phyloP scores from a whole-genome alignment of 1,139 yeast genomes.

The Casaregolazyma suthepensis region DNA sequence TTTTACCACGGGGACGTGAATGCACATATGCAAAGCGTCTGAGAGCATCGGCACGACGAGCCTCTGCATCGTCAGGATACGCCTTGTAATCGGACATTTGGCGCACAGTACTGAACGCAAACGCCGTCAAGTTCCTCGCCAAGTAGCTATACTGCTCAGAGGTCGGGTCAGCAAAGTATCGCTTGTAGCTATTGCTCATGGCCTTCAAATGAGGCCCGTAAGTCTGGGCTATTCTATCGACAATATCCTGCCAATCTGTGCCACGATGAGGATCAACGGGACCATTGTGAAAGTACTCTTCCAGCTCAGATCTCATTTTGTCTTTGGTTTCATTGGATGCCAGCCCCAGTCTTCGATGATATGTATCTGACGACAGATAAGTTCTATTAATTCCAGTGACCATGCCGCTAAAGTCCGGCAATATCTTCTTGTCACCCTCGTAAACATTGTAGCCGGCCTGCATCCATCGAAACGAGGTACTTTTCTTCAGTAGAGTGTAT shows the following conservation, averaged over 20 bases:
- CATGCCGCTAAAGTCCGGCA: conserved; percentile 45
- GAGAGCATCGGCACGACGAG: conserved; percentile 25
- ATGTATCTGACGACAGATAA: conserved; percentile 41
- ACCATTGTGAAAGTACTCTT: conserved; percentile 21
- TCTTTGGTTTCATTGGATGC: conserved; percentile 33
- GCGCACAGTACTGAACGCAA: conserved; percentile 38
- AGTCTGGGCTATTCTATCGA: conserved; percentile 42
- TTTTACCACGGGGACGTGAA: conserved; percentile 36
- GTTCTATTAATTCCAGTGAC: conserved; percentile 48
- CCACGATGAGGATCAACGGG: conserved; percentile 34
- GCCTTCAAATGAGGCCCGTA: conserved; percentile 43
- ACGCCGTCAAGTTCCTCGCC: conserved; percentile 31
- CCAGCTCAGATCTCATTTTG: conserved; percentile 35
- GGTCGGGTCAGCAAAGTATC: conserved; percentile 9
- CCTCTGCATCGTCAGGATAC: conserved; percentile 11
- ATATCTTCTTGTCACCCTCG: conserved; percentile 42
- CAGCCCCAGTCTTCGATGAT: conserved; percentile 40
- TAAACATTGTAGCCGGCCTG: conserved; percentile 40
- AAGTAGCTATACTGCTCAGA: conserved; percentile 10
- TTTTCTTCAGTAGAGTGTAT: background rate
- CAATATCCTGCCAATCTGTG: conserved; percentile 47
- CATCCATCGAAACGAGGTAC: background rate
- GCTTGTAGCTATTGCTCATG: conserved; percentile 34
- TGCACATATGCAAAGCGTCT: conserved; percentile 39
- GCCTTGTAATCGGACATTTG: conserved; percentile 30